phyloP scores from a whole-genome alignment of 1,284 basidiomycete species.

The Tilletia walkeri region DNA sequence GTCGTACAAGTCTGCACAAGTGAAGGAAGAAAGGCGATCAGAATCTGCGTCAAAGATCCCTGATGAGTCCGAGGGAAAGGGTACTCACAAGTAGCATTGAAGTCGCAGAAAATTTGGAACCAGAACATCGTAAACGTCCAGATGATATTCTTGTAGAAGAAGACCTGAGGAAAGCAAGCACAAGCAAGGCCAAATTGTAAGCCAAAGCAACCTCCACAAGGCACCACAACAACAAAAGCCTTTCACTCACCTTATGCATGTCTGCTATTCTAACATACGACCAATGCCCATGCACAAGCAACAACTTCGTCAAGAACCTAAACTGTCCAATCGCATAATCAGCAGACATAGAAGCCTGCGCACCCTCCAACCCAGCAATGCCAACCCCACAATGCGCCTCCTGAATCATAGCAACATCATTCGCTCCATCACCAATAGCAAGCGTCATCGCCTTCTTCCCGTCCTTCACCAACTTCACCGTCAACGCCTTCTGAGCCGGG shows the following conservation, averaged over 20 bases:
- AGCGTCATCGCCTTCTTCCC: slow-evolving; percentile 93
- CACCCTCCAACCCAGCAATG: slow-evolving; percentile 88
- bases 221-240: background rate
- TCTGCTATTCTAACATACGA: slow-evolving; percentile 94
- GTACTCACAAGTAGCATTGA: slow-evolving; percentile 72
- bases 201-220: too few species aligned
- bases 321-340: slow-evolving; percentile 98
- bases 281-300: slow-evolving; percentile 94
- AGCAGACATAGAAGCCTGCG: slow-evolving; percentile 97
- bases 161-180: slow-evolving; percentile 56
- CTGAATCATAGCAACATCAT: slow-evolving; percentile 96
- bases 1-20: slow-evolving; percentile 71
- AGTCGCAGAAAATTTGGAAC: slow-evolving; percentile 85
- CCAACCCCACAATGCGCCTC: slow-evolving; percentile 96
- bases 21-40: background rate
- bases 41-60: background rate
- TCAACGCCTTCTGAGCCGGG: slow-evolving; percentile 91
- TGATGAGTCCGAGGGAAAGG: too few species aligned
- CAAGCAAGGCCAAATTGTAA: background rate
- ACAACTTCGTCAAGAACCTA: slow-evolving; percentile 80
- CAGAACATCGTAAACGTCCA: slow-evolving; percentile 85
- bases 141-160: slow-evolving; percentile 79
- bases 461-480: slow-evolving; percentile 91
- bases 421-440: slow-evolving; percentile 93
- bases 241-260: slow-evolving; percentile 45